Percentiles rank a stretch among this genome's conserved stretches.
Evolutionary conservation across 352 stramenopile species (phyloP).

Genomic region (Pythium vanterpoolii): DNA sequence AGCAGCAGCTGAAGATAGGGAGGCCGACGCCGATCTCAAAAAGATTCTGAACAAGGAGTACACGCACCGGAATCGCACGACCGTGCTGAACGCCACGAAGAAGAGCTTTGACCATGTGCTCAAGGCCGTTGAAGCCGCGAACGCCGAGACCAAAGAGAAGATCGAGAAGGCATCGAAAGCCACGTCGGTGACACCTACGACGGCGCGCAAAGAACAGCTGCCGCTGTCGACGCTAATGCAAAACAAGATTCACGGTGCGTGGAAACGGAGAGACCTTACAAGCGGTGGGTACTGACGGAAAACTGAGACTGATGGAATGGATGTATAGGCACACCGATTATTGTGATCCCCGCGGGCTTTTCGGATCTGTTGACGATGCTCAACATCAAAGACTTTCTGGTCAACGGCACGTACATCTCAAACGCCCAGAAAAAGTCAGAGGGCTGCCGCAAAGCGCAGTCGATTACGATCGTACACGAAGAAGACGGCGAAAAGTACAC

Average conservation of each 20-base stretch:
- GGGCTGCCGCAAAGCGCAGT: slow-evolving; percentile 76
- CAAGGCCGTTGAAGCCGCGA: slow-evolving; percentile 75
- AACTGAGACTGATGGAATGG: background rate
- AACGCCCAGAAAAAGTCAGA: slow-evolving; percentile 87
- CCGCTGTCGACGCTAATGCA: slow-evolving; percentile 67
- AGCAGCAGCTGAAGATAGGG: slow-evolving; percentile 24
- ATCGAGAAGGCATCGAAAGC: slow-evolving; percentile 82
- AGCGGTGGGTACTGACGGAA: background rate
- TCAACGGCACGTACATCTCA: slow-evolving; percentile 76
- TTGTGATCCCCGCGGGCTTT: slow-evolving; percentile 86
- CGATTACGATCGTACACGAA: slow-evolving; percentile 78
- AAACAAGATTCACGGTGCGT: slow-evolving; percentile 66
- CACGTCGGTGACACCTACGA: slow-evolving; percentile 42
- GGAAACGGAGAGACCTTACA: background rate
- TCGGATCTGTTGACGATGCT: slow-evolving; percentile 88
- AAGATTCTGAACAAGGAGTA: slow-evolving; percentile 65
- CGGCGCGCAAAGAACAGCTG: slow-evolving; percentile 54
- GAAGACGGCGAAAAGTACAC: slow-evolving; percentile 78
- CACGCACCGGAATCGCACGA: slow-evolving; percentile 62
- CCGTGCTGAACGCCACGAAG: slow-evolving; percentile 69
- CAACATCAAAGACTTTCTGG: slow-evolving; percentile 87
- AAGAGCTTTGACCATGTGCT: slow-evolving; percentile 83
- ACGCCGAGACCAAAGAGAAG: slow-evolving; percentile 85
- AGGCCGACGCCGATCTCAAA: slow-evolving; percentile 51
- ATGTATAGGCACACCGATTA: slow-evolving; percentile 79